A percentile compares a stretch with the other conserved stretches of the same genome.
Conservation (phyloP, 2,329 filamentous ascomycete genomes). For the Dactylellina leptospora region DNA sequence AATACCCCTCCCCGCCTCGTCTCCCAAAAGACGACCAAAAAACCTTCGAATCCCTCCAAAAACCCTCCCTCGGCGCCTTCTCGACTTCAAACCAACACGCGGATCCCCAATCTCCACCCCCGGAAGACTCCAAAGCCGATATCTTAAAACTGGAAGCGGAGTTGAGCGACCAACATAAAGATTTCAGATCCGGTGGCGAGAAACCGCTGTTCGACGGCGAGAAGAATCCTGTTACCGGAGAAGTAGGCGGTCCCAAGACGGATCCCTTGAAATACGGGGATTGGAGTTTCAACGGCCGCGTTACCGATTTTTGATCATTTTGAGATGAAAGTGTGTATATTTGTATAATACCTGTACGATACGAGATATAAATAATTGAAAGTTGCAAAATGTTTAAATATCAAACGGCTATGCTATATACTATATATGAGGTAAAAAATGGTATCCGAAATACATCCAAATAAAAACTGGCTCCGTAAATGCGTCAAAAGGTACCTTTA, state of each 20-base stretch:
- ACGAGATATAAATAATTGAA: too few species aligned
- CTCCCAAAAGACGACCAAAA: slow-evolving; percentile 89
- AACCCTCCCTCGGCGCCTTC: slow-evolving; percentile 77
- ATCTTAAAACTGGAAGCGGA: slow-evolving; percentile 55
- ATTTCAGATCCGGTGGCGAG: slow-evolving; percentile 74
- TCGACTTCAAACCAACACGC: slow-evolving; percentile 65
- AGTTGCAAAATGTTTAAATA: too few species aligned
- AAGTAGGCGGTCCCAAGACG: slow-evolving; percentile 96
- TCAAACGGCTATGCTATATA: too few species aligned
- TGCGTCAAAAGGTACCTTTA: background rate
- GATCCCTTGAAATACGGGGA: slow-evolving; percentile 81
- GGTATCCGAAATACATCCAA: too few species aligned
- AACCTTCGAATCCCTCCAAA: slow-evolving; percentile 86
- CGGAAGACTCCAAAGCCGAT: slow-evolving; percentile 48
- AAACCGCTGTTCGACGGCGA: slow-evolving; percentile 94
- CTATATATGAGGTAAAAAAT: too few species aligned
- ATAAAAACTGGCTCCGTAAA: background rate
- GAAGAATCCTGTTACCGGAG: slow-evolving; percentile 88
- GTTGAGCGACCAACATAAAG: slow-evolving; percentile 69
- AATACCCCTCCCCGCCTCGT: slow-evolving; percentile 78
- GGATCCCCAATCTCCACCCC: slow-evolving; percentile 60
- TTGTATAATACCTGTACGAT: too few species aligned
- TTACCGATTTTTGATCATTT: slow-evolving; percentile 90
- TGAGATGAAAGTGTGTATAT: too few species aligned
- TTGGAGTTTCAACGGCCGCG: slow-evolving; percentile 94